phyloP scores from a whole-genome alignment of 2,329 filamentous ascomycete species.

The Emericellopsis cladophorae region DNA sequence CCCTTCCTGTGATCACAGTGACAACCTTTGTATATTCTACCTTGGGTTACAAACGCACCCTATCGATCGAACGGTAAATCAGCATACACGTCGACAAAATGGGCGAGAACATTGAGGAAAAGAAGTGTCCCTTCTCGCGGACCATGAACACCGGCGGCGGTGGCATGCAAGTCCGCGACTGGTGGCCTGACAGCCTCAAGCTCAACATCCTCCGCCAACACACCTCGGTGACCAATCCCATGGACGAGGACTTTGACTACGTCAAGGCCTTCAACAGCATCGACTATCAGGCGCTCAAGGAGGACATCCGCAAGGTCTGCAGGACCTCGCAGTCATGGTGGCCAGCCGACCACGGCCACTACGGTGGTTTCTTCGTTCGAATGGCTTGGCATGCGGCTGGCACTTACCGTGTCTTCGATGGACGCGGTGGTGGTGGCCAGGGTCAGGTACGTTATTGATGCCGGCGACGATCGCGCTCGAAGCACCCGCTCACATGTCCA shows the following conservation, averaged over 20 bases:
- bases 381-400: slow-evolving; percentile 75
- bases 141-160: slow-evolving; percentile 36
- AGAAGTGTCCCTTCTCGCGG: slow-evolving; percentile 17
- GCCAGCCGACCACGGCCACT: slow-evolving; percentile 74
- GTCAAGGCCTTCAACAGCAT: slow-evolving; percentile 52
- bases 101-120: slow-evolving; percentile 9
- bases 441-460: slow-evolving; percentile 1
- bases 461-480: too few relatives aligned
- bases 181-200: slow-evolving; percentile 59
- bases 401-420: slow-evolving; percentile 54
- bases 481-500: background rate
- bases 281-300: slow-evolving; percentile 60
- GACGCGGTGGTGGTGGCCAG: slow-evolving; percentile 1
- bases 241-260: slow-evolving; percentile 58
- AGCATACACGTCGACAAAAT: too few relatives aligned
- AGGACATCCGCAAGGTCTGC: slow-evolving; percentile 49
- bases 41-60: too few relatives aligned
- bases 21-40: too few relatives aligned
- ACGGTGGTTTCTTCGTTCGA: slow-evolving; percentile 67
- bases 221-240: slow-evolving; percentile 48
- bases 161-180: slow-evolving; percentile 57
- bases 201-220: slow-evolving; percentile 66
- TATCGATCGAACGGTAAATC: too few relatives aligned
- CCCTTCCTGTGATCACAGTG: too few relatives aligned
- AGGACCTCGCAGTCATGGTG: slow-evolving; percentile 76